Percentiles rank a stretch among this genome's conserved stretches.
Evolutionary conservation across 2,329 filamentous ascomycete genomes (phyloP).

Genomic region (Tolypocladium guangdongense): DNA sequence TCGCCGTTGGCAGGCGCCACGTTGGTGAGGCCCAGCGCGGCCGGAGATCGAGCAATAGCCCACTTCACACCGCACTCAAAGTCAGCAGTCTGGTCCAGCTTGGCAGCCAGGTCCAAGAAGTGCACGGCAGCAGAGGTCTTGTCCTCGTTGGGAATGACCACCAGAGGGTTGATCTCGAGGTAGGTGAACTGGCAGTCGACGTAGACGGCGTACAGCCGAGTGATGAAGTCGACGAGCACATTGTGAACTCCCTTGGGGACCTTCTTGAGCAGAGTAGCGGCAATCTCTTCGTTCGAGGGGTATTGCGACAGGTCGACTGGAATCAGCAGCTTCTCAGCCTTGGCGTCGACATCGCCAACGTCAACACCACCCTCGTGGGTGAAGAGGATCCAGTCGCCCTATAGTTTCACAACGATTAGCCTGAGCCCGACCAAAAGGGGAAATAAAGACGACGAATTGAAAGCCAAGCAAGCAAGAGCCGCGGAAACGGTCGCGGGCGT

Average conservation of each 20-base stretch:
- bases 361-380: conserved; percentile 99
- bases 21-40: conserved; percentile 72
- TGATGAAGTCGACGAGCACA: conserved; percentile 98
- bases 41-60: conserved; percentile 87
- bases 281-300: conserved; percentile 93
- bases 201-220: conserved; percentile 94
- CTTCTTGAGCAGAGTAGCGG: conserved; percentile 73
- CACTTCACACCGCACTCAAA: conserved; percentile 99
- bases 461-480: neutral
- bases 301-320: conserved; percentile 91
- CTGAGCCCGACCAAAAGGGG: neutral
- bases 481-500: neutral
- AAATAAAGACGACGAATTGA: neutral
- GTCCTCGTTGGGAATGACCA: conserved; percentile 90
- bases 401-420: conserved; percentile 14
- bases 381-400: conserved; percentile 99
- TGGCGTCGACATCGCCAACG: conserved; percentile 96
- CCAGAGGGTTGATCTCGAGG: conserved; percentile 98
- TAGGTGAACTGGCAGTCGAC: conserved; percentile 99
- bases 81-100: conserved; percentile 97
- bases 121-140: conserved; percentile 88
- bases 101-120: conserved; percentile 97
- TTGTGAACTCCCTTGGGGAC: conserved; percentile 94
- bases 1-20: conserved; percentile 49
- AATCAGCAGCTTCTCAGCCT: conserved; percentile 97